phyloP scores from a whole-genome alignment of 768 basidiomycete genomes.

The Daedalea quercina region DNA sequence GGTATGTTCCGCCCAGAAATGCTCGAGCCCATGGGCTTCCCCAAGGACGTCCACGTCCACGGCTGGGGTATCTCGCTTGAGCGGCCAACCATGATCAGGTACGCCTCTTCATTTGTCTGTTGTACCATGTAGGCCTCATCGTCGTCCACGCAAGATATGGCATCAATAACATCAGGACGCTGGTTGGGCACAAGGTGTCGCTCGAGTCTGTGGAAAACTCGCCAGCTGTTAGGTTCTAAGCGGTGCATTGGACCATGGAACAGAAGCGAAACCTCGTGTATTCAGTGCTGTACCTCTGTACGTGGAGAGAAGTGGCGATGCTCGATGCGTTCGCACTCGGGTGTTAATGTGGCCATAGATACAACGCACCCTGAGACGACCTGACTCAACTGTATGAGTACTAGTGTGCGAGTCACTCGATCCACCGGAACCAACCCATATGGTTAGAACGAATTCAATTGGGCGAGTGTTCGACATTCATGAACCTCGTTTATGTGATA shows the following conservation, averaged over 20 bases:
- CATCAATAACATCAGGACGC: slow-evolving; percentile 92
- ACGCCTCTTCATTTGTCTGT: slow-evolving; percentile 17
- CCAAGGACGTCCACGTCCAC: slow-evolving; percentile 91
- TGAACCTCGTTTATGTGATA: too few relatives aligned
- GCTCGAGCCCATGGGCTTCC: slow-evolving; percentile 98
- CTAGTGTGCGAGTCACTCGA: too few relatives aligned
- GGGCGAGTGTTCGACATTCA: too few relatives aligned
- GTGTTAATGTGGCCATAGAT: too few relatives aligned
- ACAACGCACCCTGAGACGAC: too few relatives aligned
- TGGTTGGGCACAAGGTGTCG: slow-evolving; percentile 96
- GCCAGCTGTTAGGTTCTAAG: slow-evolving; percentile 84
- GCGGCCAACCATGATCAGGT: slow-evolving; percentile 98
- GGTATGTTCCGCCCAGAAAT: slow-evolving; percentile 99
- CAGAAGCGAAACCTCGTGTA: slow-evolving; percentile 1
- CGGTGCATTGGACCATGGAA: not conserved
- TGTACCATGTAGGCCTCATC: not conserved
- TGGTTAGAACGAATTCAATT: too few relatives aligned
- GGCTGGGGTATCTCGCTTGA: slow-evolving; percentile 96
- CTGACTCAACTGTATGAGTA: too few relatives aligned
- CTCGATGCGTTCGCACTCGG: too few relatives aligned
- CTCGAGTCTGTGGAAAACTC: slow-evolving; percentile 85
- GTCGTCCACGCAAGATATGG: slow-evolving; percentile 61
- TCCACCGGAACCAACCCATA: too few relatives aligned
- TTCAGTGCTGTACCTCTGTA: not conserved
- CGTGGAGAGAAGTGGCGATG: not conserved